A percentile compares a stretch with the other conserved stretches of the same genome.
Evolutionary conservation across 2,329 filamentous ascomycete genomes (phyloP).

Genomic region (Chaetomium olivaceum): DNA sequence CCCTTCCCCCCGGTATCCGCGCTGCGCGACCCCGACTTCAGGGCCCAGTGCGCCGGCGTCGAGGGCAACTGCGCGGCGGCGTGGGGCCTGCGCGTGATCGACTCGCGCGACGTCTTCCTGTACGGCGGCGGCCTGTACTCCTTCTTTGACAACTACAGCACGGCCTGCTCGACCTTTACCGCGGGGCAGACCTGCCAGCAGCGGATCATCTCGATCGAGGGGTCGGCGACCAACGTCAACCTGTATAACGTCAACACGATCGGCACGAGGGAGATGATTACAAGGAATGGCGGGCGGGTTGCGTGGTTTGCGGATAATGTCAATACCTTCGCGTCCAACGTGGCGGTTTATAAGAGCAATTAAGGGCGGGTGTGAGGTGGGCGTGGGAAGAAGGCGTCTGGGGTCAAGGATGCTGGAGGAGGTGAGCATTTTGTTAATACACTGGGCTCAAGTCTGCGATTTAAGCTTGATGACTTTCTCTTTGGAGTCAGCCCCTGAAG

Average conservation of each 20-base stretch:
- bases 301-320: conserved; percentile 43
- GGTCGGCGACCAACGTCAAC: conserved; percentile 36
- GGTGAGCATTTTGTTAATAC: neutral
- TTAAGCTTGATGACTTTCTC: neutral
- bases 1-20: conserved; percentile 52
- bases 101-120: conserved; percentile 55
- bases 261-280: conserved; percentile 45
- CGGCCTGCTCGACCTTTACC: conserved; percentile 48
- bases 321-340: conserved; percentile 43
- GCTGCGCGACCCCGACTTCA: conserved; percentile 56
- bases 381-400: neutral
- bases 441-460: neutral
- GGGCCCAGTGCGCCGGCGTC: conserved; percentile 40
- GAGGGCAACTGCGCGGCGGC: conserved; percentile 52
- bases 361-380: conserved; percentile 6
- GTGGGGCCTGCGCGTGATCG: conserved; percentile 65
- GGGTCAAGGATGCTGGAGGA: neutral
- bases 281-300: conserved; percentile 39
- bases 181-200: conserved; percentile 50
- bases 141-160: conserved; percentile 66
- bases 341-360: conserved; percentile 39
- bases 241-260: conserved; percentile 51
- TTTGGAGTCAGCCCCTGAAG: neutral
- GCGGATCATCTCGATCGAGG: conserved; percentile 42
- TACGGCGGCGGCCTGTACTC: conserved; percentile 68